Conservation (phyloP, 768 basidiomycete genomes). For the Amylocystis lapponica region DNA sequence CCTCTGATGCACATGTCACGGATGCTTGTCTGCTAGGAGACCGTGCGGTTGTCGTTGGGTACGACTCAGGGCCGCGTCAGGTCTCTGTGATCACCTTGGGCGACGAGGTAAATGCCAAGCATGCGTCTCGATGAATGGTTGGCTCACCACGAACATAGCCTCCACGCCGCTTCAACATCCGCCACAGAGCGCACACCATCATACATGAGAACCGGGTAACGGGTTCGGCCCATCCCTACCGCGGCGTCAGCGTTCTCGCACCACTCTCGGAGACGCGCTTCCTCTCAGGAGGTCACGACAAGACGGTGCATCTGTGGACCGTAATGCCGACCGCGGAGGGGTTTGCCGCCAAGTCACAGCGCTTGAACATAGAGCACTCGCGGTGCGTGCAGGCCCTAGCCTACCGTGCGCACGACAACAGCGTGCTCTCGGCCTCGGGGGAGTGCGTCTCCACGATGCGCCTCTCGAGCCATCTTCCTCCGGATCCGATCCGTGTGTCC, state of each 20-base stretch:
- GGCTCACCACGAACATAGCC: slow-evolving; percentile 9
- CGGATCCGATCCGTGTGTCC: slow-evolving; percentile 28
- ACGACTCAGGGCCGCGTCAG: slow-evolving; percentile 34
- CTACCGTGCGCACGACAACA: slow-evolving; percentile 28
- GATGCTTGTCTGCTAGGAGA: slow-evolving; percentile 39
- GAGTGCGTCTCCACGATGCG: slow-evolving; percentile 31
- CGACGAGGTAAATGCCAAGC: no score
- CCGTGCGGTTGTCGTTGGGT: slow-evolving; percentile 37
- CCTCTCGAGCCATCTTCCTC: slow-evolving; percentile 29
- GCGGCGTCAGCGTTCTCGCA: slow-evolving; percentile 39
- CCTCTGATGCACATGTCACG: slow-evolving; percentile 34
- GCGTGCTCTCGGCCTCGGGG: slow-evolving; percentile 32
- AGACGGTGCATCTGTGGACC: slow-evolving; percentile 37
- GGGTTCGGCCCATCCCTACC: slow-evolving; percentile 15
- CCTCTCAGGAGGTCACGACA: slow-evolving; percentile 45
- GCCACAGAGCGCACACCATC: slow-evolving; percentile 15
- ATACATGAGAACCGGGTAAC: slow-evolving; percentile 22
- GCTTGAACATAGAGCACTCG: slow-evolving; percentile 25
- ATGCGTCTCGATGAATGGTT: no score
- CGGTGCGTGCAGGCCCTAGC: slow-evolving; percentile 33
- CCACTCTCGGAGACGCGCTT: slow-evolving; percentile 31
- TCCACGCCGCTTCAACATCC: slow-evolving; percentile 16
- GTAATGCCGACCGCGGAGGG: slow-evolving; percentile 12
- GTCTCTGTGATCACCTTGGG: slow-evolving; percentile 37
- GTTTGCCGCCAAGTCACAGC: slow-evolving; percentile 19